Conservation (phyloP, 2,329 filamentous ascomycete species). For the Fusarium protoensiforme region DNA sequence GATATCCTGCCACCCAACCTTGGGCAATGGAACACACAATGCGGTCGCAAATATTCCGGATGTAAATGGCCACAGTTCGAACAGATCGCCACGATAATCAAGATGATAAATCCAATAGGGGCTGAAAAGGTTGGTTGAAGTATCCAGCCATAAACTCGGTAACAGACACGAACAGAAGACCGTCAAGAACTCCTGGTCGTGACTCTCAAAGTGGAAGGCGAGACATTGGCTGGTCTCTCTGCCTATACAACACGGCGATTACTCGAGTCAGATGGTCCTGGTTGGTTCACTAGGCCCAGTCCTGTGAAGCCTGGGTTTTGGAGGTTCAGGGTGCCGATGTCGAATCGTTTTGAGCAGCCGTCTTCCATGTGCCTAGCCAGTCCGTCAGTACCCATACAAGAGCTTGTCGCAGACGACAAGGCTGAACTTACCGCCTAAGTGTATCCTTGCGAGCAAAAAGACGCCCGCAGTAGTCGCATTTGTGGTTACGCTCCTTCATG, state of each 20-base stretch:
- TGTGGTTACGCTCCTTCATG: conserved; percentile 75
- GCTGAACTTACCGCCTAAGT: conserved; percentile 72
- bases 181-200: background rate
- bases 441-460: conserved; percentile 86
- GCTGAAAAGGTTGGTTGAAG: background rate
- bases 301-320: conserved; percentile 45
- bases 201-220: background rate
- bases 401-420: background rate
- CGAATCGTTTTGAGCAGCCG: conserved; percentile 76
- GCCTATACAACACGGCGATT: conserved; percentile 33
- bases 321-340: conserved; percentile 64
- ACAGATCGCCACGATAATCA: background rate
- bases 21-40: background rate
- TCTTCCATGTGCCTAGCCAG: conserved; percentile 78
- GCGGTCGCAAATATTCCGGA: background rate
- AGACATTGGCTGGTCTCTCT: background rate
- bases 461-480: conserved; percentile 76
- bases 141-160: background rate
- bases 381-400: conserved; percentile 1
- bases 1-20: background rate
- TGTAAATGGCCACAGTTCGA: background rate
- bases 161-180: background rate
- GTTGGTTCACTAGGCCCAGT: conserved; percentile 32
- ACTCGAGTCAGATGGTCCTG: conserved; percentile 23
- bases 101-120: background rate